Percentiles rank a stretch among this genome's conserved stretches.
Conservation (phyloP, 2,329 filamentous ascomycete genomes). For the Amauroascus verrucosus region DNA sequence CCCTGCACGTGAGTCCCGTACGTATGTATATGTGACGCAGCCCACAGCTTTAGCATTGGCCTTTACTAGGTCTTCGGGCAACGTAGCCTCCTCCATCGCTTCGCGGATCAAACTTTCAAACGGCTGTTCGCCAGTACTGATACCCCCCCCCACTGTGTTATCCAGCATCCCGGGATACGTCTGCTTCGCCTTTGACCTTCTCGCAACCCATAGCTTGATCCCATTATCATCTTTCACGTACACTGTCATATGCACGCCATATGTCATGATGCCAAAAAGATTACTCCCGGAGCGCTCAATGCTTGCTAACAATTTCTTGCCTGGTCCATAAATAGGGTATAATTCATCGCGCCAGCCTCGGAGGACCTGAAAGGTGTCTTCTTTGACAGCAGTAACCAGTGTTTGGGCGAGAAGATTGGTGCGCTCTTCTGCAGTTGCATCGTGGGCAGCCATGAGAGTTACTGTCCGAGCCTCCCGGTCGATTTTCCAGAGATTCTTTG, state of each 20-base stretch:
- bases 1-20: constrained; percentile 63
- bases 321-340: constrained; percentile 63
- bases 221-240: constrained; percentile 52
- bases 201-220: constrained; percentile 74
- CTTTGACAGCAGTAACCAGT: constrained; percentile 56
- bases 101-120: constrained; percentile 79
- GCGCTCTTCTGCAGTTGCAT: constrained; percentile 52
- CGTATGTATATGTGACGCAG: constrained; percentile 73
- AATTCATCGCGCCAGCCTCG: constrained; percentile 69
- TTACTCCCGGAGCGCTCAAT: constrained; percentile 67
- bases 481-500: constrained; percentile 50
- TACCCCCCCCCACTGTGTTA: constrained; percentile 82
- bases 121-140: constrained; percentile 68
- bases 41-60: constrained; percentile 50
- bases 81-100: constrained; percentile 75
- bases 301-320: constrained; percentile 53
- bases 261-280: constrained; percentile 65
- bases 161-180: constrained; percentile 90
- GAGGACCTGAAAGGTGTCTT: constrained; percentile 62
- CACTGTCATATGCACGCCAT: constrained; percentile 72
- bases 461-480: constrained; percentile 53
- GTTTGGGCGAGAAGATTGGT: constrained; percentile 49
- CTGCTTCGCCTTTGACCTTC: constrained; percentile 63
- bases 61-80: constrained; percentile 61
- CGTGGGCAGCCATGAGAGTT: constrained; percentile 46